Evolutionary conservation across 371 early-diverging fungal genomes (phyloP).

Genomic region (Circinella minor): DNA sequence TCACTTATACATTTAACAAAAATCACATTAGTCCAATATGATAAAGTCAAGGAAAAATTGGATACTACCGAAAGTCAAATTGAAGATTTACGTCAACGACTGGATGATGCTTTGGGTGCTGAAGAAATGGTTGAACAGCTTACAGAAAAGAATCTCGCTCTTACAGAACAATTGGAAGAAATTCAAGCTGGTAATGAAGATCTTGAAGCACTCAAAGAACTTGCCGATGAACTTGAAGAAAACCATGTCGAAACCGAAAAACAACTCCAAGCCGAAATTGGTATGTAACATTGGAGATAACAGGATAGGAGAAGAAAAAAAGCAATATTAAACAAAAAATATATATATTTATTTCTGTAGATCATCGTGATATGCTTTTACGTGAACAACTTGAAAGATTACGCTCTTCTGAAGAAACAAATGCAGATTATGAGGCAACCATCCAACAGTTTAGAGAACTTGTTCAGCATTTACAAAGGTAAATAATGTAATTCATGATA

Average conservation of each 20-base stretch:
- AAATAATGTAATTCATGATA: neutral
- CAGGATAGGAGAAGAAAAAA: neutral
- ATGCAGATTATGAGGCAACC: conserved; percentile 86
- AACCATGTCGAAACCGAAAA: conserved; percentile 87
- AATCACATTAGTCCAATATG: conserved; percentile 48
- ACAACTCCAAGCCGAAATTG: conserved; percentile 83
- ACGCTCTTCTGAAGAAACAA: conserved; percentile 74
- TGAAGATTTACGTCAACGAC: conserved; percentile 80
- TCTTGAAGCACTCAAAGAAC: conserved; percentile 87
- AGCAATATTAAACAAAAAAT: too few relatives aligned
- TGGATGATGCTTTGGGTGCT: conserved; percentile 85
- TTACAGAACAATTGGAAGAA: conserved; percentile 81
- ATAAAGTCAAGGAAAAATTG: conserved; percentile 61
- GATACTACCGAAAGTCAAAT: conserved; percentile 71
- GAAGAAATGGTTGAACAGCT: conserved; percentile 83
- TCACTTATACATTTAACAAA: too few relatives aligned
- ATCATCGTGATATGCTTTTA: conserved; percentile 72
- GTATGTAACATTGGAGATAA: conserved; percentile 11
- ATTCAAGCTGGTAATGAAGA: conserved; percentile 79
- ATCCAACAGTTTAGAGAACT: conserved; percentile 89
- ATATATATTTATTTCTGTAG: conserved; percentile 23
- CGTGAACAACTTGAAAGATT: conserved; percentile 65
- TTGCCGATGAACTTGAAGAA: conserved; percentile 93
- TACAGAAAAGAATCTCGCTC: conserved; percentile 77
- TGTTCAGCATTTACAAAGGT: conserved; percentile 76